Conservation (phyloP, 1,284 basidiomycete species). For the Stereum hirsutum region DNA sequence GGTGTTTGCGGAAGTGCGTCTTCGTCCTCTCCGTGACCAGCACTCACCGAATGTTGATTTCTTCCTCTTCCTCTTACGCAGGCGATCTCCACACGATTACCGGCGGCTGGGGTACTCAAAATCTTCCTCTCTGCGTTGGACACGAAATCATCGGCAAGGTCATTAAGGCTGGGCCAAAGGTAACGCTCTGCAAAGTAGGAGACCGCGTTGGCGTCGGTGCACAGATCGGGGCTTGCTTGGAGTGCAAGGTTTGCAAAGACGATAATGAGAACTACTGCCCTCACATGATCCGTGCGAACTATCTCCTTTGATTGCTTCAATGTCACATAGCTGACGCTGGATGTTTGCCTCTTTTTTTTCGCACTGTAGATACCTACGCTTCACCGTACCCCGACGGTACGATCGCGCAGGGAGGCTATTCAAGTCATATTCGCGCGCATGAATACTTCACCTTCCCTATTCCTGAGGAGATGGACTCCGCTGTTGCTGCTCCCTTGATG, state of each 20-base stretch:
- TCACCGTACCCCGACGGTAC: conserved; percentile 42
- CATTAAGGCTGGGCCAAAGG: conserved; percentile 41
- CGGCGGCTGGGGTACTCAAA: conserved; percentile 38
- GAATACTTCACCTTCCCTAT: conserved; percentile 65
- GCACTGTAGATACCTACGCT: conserved; percentile 27
- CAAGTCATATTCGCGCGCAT: conserved; percentile 55
- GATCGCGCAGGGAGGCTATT: conserved; percentile 59
- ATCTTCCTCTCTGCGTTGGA: conserved; percentile 32
- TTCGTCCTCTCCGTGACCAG: too few relatives aligned
- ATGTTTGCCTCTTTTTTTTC: too few relatives aligned
- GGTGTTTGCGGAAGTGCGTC: too few relatives aligned
- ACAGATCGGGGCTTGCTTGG: conserved; percentile 41
- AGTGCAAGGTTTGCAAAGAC: conserved; percentile 46
- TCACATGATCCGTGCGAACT: too few relatives aligned
- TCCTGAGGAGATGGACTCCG: conserved; percentile 46
- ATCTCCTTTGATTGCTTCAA: too few relatives aligned
- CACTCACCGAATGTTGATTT: too few relatives aligned
- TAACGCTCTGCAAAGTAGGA: conserved; percentile 49
- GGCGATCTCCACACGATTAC: conserved; percentile 46
- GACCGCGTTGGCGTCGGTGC: conserved; percentile 61
- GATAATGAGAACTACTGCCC: conserved; percentile 48
- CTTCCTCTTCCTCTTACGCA: too few relatives aligned
- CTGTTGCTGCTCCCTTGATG: conserved; percentile 42
- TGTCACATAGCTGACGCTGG: too few relatives aligned
- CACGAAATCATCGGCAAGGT: conserved; percentile 62